These are phyloP conservation scores for Exophiala mesophila DNA, from an alignment of 2,329 filamentous ascomycete genomes.

Conservation along the genomic window DNA sequence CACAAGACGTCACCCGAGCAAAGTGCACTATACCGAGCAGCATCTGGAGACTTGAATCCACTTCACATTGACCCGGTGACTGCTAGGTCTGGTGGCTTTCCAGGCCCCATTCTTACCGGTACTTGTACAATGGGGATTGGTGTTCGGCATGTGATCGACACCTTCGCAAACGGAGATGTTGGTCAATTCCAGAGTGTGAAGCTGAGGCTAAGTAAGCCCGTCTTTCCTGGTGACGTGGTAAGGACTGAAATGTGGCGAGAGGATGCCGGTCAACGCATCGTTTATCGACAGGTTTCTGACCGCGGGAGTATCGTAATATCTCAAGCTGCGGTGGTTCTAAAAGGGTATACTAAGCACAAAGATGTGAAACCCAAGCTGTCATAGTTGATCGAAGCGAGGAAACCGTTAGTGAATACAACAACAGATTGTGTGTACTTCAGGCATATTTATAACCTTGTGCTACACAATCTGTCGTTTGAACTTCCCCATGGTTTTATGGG, in stretches of 20 bases:
- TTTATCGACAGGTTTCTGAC: constrained; percentile 4
- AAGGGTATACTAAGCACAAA: neutral
- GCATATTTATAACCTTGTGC: too few species aligned
- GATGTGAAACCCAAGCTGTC: constrained; percentile 3
- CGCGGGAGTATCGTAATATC: constrained; percentile 6
- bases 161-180: constrained; percentile 10
- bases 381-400: too few species aligned
- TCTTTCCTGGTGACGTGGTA: constrained; percentile 15
- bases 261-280: neutral
- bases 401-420: too few species aligned
- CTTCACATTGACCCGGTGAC: constrained; percentile 15
- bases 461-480: too few species aligned
- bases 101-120: constrained; percentile 12
- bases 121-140: constrained; percentile 18
- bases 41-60: constrained; percentile 16
- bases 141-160: constrained; percentile 14
- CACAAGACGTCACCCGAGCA: constrained; percentile 12
- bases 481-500: too few species aligned
- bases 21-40: constrained; percentile 15
- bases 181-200: constrained; percentile 11
- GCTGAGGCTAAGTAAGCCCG: constrained; percentile 15
- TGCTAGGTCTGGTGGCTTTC: constrained; percentile 13
- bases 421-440: too few species aligned
- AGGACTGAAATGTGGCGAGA: constrained; percentile 17
- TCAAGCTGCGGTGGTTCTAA: constrained; percentile 4